Conservation (phyloP, 768 basidiomycete species). For the Cantharellus anzutake region DNA sequence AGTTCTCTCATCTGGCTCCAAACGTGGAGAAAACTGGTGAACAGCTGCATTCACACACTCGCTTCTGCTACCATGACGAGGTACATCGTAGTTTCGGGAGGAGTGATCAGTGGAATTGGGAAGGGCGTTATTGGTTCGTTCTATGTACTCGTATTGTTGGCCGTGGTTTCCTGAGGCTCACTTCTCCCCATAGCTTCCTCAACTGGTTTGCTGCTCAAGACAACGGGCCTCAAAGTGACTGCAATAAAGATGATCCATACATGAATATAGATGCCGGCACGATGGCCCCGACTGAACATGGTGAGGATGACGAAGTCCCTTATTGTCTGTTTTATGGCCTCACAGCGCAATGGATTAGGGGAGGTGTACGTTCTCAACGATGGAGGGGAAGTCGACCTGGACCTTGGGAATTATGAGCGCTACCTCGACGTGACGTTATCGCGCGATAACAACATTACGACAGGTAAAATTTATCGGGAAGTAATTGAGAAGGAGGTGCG, state of each 20-base stretch:
- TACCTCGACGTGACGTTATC: conserved; percentile 90
- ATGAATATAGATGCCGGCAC: conserved; percentile 99
- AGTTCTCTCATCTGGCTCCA: too few relatives aligned
- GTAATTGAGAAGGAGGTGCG: conserved; percentile 94
- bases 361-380: conserved; percentile 98
- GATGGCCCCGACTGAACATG: conserved; percentile 96
- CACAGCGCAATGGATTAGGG: conserved; percentile 25
- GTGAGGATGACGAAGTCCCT: conserved; percentile 26
- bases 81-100: conserved; percentile 90
- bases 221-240: conserved; percentile 87
- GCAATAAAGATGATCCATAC: conserved; percentile 99
- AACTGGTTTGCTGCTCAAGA: conserved; percentile 88
- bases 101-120: conserved; percentile 96
- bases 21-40: too few relatives aligned
- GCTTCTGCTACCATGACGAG: conserved; percentile 47
- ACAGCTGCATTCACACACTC: too few relatives aligned
- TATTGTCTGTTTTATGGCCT: background rate
- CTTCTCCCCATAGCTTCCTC: conserved; percentile 53
- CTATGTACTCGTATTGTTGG: background rate
- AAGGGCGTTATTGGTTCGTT: conserved; percentile 91
- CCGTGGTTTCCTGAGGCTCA: background rate
- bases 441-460: conserved; percentile 94
- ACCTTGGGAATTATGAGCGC: conserved; percentile 95
- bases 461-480: conserved; percentile 91
- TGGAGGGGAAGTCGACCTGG: conserved; percentile 94